Percentiles rank a stretch among this genome's conserved stretches.
Evolutionary conservation across 805 yeast species (phyloP).

Genomic region (Candida gorgasii): DNA sequence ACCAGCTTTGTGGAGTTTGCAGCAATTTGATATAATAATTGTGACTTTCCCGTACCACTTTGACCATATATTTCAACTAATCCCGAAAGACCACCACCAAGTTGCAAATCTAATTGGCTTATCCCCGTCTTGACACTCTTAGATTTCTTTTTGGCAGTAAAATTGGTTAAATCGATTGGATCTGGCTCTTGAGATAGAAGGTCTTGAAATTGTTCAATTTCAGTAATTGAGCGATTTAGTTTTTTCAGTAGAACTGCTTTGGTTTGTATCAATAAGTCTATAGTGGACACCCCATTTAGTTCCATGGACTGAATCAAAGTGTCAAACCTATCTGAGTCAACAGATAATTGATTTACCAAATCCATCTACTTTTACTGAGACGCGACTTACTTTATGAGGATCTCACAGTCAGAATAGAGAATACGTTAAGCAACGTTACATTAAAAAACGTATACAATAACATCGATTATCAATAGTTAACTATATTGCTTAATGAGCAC

Average conservation of each 20-base stretch:
- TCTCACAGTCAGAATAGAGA: neutral
- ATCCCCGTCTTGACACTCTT: slow-evolving; percentile 26
- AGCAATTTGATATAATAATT: slow-evolving; percentile 67
- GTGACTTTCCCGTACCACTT: slow-evolving; percentile 86
- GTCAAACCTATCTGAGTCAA: slow-evolving; percentile 13
- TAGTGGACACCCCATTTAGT: slow-evolving; percentile 26
- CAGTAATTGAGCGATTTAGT: slow-evolving; percentile 27
- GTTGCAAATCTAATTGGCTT: slow-evolving; percentile 22
- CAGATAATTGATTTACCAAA: slow-evolving; percentile 3
- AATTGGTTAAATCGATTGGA: slow-evolving; percentile 1
- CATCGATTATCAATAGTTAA: no score
- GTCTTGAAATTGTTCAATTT: slow-evolving; percentile 21
- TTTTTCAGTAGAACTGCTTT: slow-evolving; percentile 19
- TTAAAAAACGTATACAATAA: no score
- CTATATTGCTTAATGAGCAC: slow-evolving; percentile 53
- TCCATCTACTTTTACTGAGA: slow-evolving; percentile 7
- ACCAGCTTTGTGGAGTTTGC: slow-evolving; percentile 50
- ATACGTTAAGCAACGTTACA: neutral
- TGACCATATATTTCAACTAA: slow-evolving; percentile 79
- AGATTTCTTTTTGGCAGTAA: neutral
- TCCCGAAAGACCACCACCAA: slow-evolving; percentile 35
- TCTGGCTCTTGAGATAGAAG: slow-evolving; percentile 8
- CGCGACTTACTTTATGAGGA: slow-evolving; percentile 1
- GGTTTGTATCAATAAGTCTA: slow-evolving; percentile 23
- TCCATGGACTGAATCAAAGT: slow-evolving; percentile 19